phyloP scores from a whole-genome alignment of 192 early-diverging fungal genomes.

The Lobosporangium transversale region DNA sequence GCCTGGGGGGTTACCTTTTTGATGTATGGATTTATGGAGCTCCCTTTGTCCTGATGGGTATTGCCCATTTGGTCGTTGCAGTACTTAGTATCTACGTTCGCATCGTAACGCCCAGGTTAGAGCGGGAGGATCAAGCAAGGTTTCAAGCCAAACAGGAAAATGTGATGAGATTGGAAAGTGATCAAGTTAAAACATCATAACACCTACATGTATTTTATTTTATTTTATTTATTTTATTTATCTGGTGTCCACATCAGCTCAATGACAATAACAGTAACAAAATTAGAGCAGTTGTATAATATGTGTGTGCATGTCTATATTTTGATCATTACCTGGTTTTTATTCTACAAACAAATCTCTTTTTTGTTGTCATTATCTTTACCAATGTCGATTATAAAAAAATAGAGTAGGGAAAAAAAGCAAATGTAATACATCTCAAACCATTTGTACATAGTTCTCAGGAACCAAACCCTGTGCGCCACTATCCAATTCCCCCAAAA shows the following conservation, averaged over 20 bases:
- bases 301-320: too few species aligned
- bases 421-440: not conserved
- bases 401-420: not conserved
- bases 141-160: not conserved
- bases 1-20: slow-evolving; percentile 68
- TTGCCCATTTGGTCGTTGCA: slow-evolving; percentile 47
- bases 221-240: too few species aligned
- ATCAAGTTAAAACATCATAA: too few species aligned
- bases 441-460: slow-evolving; percentile 71
- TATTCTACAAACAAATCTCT: too few species aligned
- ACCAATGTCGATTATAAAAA: not conserved
- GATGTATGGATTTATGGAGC: slow-evolving; percentile 63
- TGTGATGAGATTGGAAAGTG: not conserved
- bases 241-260: too few species aligned
- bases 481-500: slow-evolving; percentile 70
- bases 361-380: too few species aligned
- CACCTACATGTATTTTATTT: too few species aligned
- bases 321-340: too few species aligned
- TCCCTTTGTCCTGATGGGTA: slow-evolving; percentile 59
- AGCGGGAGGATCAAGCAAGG: slow-evolving; percentile 13
- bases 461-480: slow-evolving; percentile 74
- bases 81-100: slow-evolving; percentile 41
- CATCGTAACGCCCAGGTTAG: slow-evolving; percentile 21
- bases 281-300: too few species aligned
- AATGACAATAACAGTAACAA: too few species aligned